Evolutionary conservation across 2,329 filamentous ascomycete genomes (phyloP), one percentile per base, ranked within the genome.

Genomic region (Penicillium sp.): DNA sequence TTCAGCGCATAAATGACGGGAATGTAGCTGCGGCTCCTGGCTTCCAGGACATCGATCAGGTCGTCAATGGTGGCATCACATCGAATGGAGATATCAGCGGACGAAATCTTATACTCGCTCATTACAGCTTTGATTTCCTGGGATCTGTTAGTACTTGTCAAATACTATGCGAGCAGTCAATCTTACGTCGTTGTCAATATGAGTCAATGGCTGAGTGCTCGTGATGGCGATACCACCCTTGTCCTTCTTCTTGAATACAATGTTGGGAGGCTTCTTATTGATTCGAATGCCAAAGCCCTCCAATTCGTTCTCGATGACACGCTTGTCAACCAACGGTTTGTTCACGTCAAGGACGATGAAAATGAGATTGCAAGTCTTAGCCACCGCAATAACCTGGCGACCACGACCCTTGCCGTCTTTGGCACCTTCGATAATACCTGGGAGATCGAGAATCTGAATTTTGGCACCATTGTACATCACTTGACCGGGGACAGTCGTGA

Each of bases 211-310:
- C 42, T 94, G 88, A 2, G 94, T 99, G 76, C 86, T 94, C n/a
- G 92, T 96, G 70, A 99, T 94, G 70, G 90, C 92, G 70, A 99
- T 86, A 35, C 94, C 94, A 65, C 94, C 94, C 79, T 97, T 97
- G 77, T 99, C 94, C 82, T 99, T 99, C 82, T 99, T 99, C 78
- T 88, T 95, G 82, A 97, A 96, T n/a, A 94, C 90, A 69, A 99
- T 99, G 74, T 99, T 99, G 38, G 94, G 94, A 26, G 94, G 94
- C 67, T 86, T 79, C 80, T 97, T 99, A 82, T 99, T 99, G 80
- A 97, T 93, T 54, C 94, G 85, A 71, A 99, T 97, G 33, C 94
- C 94, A 68, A 99, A 99, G 8, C 94, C 94, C 74, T 99, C 94
- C 72, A 99, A 77, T 78, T 99, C 94, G 49, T 85, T 83, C 77